Percentiles rank a stretch among this genome's conserved stretches.
Evolutionary conservation across 805 yeast species (phyloP).

Genomic region (Allodekkera sacchari): DNA sequence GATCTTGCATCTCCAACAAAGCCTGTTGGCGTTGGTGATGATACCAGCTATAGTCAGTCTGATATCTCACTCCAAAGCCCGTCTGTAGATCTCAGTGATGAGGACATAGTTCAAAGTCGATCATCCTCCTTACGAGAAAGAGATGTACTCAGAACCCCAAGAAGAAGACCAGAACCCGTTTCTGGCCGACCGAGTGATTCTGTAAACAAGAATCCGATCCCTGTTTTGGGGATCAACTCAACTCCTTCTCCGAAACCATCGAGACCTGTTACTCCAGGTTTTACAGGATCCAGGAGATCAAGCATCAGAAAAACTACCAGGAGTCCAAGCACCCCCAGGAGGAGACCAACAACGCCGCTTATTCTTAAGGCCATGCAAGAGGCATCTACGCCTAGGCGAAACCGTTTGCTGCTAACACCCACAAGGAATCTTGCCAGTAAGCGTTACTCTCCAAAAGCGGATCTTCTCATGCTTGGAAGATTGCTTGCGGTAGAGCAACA

Average conservation of each 20-base stretch:
- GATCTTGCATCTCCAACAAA: neutral
- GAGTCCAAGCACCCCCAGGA: conserved; percentile 15
- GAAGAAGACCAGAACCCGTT: too few species aligned
- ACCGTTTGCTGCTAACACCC: conserved; percentile 20
- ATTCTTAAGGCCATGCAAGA: conserved; percentile 23
- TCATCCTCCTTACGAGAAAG: too few species aligned
- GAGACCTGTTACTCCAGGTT: neutral
- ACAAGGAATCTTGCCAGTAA: conserved; percentile 14
- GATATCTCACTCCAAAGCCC: too few species aligned
- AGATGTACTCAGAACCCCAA: too few species aligned
- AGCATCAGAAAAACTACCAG: neutral
- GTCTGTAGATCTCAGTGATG: too few species aligned
- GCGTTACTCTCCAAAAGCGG: conserved; percentile 25
- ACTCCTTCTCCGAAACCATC: too few species aligned
- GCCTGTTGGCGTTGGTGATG: too few species aligned
- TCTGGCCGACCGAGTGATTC: too few species aligned
- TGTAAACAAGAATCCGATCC: too few species aligned
- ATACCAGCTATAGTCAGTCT: too few species aligned
- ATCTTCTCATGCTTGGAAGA: conserved; percentile 22
- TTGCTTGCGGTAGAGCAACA: conserved; percentile 20
- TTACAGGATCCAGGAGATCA: neutral
- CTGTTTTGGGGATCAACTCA: too few species aligned
- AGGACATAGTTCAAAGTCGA: too few species aligned
- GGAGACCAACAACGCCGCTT: conserved; percentile 25
- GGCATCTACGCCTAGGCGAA: conserved; percentile 23